A percentile compares a stretch with the other conserved stretches of the same genome.
These are phyloP conservation scores for Verticillium isaacii DNA, from an alignment of 2,329 filamentous ascomycete genomes.

Conservation along the genomic window DNA sequence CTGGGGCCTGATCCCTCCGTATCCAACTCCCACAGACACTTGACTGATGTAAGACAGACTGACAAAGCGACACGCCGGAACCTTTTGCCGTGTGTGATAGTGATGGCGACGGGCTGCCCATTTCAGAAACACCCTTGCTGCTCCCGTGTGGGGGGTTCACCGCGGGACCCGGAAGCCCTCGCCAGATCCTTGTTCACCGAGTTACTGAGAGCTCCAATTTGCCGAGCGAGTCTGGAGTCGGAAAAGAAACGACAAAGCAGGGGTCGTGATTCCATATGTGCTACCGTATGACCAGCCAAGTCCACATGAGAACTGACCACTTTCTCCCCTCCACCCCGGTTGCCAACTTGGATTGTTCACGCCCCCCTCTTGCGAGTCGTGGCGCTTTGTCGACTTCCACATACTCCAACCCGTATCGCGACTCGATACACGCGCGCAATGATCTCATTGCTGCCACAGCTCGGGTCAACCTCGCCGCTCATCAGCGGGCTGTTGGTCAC, in stretches of 20 bases:
- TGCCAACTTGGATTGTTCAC: neutral
- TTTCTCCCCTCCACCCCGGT: neutral
- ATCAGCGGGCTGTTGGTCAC: neutral
- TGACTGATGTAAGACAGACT: neutral
- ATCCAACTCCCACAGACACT: neutral
- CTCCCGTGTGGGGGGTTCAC: neutral
- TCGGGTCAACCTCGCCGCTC: neutral
- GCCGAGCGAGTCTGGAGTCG: neutral
- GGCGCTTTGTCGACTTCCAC: neutral
- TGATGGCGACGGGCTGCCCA: neutral
- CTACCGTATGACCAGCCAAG: neutral
- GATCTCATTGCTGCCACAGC: neutral
- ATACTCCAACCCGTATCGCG: neutral
- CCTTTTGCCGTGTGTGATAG: neutral
- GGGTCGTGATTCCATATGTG: neutral
- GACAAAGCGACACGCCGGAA: neutral
- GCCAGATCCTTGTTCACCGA: neutral
- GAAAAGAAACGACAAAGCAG: neutral
- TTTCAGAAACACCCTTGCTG: neutral
- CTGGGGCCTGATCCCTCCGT: neutral
- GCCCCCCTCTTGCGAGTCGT: neutral
- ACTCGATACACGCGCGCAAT: neutral
- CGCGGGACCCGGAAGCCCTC: neutral
- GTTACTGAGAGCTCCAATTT: neutral
- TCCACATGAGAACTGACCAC: neutral